Evolutionary conservation across 345 rosid genomes (phyloP).

Genomic region (Pelargonium nanum): DNA sequence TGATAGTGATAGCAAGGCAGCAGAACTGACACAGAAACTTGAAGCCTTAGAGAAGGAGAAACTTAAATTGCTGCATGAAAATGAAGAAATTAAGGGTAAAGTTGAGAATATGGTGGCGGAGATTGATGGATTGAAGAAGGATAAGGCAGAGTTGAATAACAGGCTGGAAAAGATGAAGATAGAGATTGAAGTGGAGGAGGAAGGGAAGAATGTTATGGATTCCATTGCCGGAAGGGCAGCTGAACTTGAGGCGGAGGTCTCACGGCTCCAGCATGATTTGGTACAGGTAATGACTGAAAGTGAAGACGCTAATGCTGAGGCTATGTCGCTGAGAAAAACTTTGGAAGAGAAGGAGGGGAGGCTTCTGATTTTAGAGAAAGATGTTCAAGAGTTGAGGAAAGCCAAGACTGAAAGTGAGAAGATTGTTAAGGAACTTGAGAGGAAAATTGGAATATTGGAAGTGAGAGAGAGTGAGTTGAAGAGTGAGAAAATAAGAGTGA

Average conservation of each 20-base stretch:
- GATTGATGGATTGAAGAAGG: slow-evolving; percentile 30
- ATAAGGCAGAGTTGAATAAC: slow-evolving; percentile 28
- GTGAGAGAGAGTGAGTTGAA: slow-evolving; percentile 48
- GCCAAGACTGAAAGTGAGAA: slow-evolving; percentile 45
- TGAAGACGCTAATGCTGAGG: slow-evolving; percentile 37
- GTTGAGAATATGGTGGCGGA: slow-evolving; percentile 21
- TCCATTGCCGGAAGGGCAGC: slow-evolving; percentile 38
- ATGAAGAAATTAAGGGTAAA: slow-evolving; percentile 27
- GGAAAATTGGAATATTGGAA: slow-evolving; percentile 47
- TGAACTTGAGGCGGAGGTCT: slow-evolving; percentile 53
- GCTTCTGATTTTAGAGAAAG: slow-evolving; percentile 34
- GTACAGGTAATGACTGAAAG: slow-evolving; percentile 32
- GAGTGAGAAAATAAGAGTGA: slow-evolving; percentile 47
- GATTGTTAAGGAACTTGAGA: slow-evolving; percentile 60
- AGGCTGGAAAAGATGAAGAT: slow-evolving; percentile 30
- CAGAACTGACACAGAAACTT: slow-evolving; percentile 23
- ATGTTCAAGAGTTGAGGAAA: slow-evolving; percentile 43
- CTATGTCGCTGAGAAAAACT: slow-evolving; percentile 24
- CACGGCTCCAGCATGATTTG: slow-evolving; percentile 59
- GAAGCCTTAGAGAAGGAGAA: slow-evolving; percentile 47
- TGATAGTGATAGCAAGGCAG: slow-evolving; percentile 14
- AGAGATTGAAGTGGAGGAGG: slow-evolving; percentile 43
- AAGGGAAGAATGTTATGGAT: slow-evolving; percentile 37
- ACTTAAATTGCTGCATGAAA: slow-evolving; percentile 26
- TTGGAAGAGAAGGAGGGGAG: slow-evolving; percentile 34